These are phyloP conservation scores for Apiospora marii DNA, from an alignment of 2,329 filamentous ascomycete genomes.

Conservation along the genomic window DNA sequence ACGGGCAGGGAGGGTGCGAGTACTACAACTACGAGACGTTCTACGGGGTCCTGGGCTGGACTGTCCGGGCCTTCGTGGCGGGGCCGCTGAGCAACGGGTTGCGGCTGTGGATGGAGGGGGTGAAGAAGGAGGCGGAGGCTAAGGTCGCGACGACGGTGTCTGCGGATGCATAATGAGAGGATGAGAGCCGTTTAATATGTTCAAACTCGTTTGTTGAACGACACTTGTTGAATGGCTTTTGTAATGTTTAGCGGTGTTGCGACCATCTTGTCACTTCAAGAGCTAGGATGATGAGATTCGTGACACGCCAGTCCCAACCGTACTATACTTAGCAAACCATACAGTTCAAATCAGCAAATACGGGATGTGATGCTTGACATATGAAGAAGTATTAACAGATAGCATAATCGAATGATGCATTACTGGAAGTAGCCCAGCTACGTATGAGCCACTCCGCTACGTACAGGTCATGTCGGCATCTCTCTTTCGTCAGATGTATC, in stretches of 20 bases:
- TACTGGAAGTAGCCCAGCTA: neutral
- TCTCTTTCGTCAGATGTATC: neutral
- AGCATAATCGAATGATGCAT: neutral
- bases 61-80: slow-evolving; percentile 45
- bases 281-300: neutral
- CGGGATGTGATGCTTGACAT: too few species aligned
- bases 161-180: neutral
- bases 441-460: neutral
- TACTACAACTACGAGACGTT: slow-evolving; percentile 57
- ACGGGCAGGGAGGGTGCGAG: slow-evolving; percentile 43
- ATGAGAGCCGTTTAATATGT: too few species aligned
- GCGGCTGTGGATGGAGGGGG: slow-evolving; percentile 47
- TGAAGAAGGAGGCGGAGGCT: slow-evolving; percentile 45
- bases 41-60: slow-evolving; percentile 46
- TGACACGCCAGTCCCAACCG: neutral
- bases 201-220: neutral
- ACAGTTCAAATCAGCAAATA: neutral
- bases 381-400: too few species aligned
- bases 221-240: neutral
- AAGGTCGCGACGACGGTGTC: neutral
- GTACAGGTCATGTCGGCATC: neutral
- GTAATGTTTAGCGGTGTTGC: neutral
- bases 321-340: neutral
- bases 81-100: slow-evolving; percentile 44
- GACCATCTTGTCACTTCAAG: neutral